These are phyloP conservation scores for Gossypium trilobum DNA, from an alignment of 441 rosid species.

Conservation along the genomic window DNA sequence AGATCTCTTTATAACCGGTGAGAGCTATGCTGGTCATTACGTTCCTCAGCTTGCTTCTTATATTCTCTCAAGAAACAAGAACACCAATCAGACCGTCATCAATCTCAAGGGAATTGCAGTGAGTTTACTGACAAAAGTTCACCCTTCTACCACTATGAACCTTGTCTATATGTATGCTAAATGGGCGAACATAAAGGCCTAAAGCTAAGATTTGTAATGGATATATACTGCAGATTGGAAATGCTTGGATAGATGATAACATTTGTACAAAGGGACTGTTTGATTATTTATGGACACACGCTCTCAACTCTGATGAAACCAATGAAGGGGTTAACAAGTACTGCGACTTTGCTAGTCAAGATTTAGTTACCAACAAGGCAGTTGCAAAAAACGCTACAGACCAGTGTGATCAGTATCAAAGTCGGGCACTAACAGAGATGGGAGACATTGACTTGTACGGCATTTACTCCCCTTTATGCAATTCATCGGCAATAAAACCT, in stretches of 20 bases:
- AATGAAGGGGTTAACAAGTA: slow-evolving; percentile 13
- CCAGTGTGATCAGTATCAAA: not conserved
- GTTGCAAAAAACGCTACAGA: not conserved
- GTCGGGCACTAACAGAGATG: not conserved
- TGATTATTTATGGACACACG: slow-evolving; percentile 26
- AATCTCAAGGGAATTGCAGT: slow-evolving; percentile 36
- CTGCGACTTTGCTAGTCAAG: slow-evolving; percentile 17
- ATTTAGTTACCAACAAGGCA: not conserved
- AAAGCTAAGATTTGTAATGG: not conserved
- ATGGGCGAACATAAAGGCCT: not conserved
- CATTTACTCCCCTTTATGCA: slow-evolving; percentile 27
- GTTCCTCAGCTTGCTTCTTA: slow-evolving; percentile 33
- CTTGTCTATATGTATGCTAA: not conserved
- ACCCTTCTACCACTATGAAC: no score
- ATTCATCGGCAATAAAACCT: not conserved
- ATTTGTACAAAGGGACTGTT: not conserved
- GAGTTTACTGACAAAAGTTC: not conserved
- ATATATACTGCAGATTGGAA: slow-evolving; percentile 26
- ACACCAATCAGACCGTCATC: slow-evolving; percentile 14
- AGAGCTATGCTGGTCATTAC: slow-evolving; percentile 38
- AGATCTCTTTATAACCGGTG: slow-evolving; percentile 30
- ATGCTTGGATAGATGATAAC: slow-evolving; percentile 25
- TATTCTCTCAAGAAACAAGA: slow-evolving; percentile 21
- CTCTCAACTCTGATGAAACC: slow-evolving; percentile 28
- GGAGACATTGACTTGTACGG: slow-evolving; percentile 17